These are phyloP conservation scores for Blastobotrys buckinghamii DNA, from an alignment of 1,139 yeast genomes.

Conservation along the genomic window DNA sequence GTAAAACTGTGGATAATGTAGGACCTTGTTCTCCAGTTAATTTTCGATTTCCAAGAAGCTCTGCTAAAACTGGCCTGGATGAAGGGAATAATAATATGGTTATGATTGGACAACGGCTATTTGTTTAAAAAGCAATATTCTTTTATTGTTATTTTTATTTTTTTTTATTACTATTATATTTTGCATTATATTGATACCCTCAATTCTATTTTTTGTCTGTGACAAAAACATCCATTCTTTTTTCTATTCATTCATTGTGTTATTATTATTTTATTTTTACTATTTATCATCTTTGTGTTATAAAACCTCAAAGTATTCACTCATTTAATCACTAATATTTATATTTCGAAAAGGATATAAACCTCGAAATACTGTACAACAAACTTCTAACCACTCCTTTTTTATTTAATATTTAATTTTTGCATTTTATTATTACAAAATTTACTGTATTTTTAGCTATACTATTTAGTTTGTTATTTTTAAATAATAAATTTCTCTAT, in stretches of 20 bases:
- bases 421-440: too few species aligned
- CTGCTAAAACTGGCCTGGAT: background rate
- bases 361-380: too few species aligned
- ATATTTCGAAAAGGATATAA: too few species aligned
- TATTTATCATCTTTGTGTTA: too few species aligned
- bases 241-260: background rate
- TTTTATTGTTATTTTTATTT: background rate
- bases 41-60: conserved; percentile 9
- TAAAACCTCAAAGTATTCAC: background rate
- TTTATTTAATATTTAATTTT: too few species aligned
- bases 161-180: background rate
- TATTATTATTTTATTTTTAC: background rate
- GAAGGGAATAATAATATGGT: background rate
- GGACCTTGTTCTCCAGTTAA: conserved; percentile 9
- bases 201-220: background rate
- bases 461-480: too few species aligned
- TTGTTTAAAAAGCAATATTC: conserved; percentile 3
- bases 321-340: background rate
- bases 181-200: background rate
- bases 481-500: too few species aligned
- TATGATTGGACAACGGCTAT: conserved; percentile 10
- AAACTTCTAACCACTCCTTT: too few species aligned
- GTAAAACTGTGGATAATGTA: background rate
- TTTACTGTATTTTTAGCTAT: too few species aligned
- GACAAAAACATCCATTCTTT: background rate